These are phyloP conservation scores for Turritis glabra DNA, from an alignment of 345 rosid species.

Conservation along the genomic window DNA sequence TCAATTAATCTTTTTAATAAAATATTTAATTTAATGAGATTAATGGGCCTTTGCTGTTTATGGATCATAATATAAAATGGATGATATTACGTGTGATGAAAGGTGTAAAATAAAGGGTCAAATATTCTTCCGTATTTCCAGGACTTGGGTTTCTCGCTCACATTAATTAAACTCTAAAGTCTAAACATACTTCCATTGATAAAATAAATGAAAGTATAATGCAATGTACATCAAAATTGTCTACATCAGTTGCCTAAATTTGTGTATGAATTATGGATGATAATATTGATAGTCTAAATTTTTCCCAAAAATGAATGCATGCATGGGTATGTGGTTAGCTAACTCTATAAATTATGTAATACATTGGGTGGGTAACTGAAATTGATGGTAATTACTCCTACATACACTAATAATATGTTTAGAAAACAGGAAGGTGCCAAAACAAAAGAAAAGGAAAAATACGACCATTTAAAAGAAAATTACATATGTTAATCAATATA, in stretches of 20 bases:
- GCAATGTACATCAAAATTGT: background rate
- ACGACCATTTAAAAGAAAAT: no score
- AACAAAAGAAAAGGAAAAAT: background rate
- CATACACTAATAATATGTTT: background rate
- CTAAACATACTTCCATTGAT: background rate
- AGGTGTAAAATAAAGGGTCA: constrained; percentile 36
- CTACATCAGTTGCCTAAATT: background rate
- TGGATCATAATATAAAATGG: constrained; percentile 13
- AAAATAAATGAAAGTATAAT: background rate
- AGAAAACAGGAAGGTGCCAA: background rate
- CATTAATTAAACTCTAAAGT: no score
- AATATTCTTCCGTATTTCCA: constrained; percentile 39
- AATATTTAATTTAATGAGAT: background rate
- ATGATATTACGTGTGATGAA: constrained; percentile 7
- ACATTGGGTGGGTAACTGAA: no score
- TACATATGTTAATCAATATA: background rate
- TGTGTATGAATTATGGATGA: background rate
- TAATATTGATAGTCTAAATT: background rate
- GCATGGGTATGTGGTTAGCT: background rate
- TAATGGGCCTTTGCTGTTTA: constrained; percentile 17
- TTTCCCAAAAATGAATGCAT: background rate
- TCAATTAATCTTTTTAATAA: background rate
- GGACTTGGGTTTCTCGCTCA: constrained; percentile 39
- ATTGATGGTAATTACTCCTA: background rate
- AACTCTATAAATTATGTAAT: background rate